Base-by-base conservation (phyloP, 163 green algal species). In the Prototheca stagnorum region DNA sequence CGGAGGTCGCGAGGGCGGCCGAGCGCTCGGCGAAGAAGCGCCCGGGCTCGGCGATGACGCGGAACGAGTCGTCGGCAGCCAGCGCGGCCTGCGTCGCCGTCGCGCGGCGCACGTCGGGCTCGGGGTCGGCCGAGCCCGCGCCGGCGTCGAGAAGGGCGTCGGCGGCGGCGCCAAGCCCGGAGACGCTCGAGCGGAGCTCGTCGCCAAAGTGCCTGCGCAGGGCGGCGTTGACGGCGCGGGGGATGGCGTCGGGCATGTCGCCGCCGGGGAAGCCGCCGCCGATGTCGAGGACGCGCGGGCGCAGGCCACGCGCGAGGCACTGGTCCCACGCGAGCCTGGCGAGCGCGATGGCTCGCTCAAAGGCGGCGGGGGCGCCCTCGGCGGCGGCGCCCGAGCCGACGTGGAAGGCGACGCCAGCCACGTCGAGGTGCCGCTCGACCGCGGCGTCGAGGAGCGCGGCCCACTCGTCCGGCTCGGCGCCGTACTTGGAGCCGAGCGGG, bases 361-460 rank as follows among this genome's bases (percentile, higher is more conserved):
- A 74, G 14, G 70, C 64, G 22, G 19, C 23, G 12, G 58, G 36
- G 7, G 53, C 61, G n/a, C n/a, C n/a, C n/a, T 84, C 68, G 67
- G 90, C 82, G 40, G 75, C 77, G 24, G 73, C 75, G 24, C 79
- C 88, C 27, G 61, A 84, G 50, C 90, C 90, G 12, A 99, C 90
- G 69, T 99, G 90, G 77, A 99, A 99, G 22, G 74, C 82, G 0
- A 97, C 77, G 33, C 90, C 90, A 7, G 76, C 73, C 14, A 97
- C 74, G 8, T 71, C n/a, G 21, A 95, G 56, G 20, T 60, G 65
- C 16, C 88, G 68, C 17, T 54, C 22, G 35, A 70, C 62, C 1
- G 82, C 82, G 16, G 50, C 44, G 1, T 39, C 53, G 53, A 72
- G 44, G 54, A 73, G 44, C 20, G 21, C 51, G 14, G 50, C 46